Percentiles rank a stretch among this genome's conserved stretches.
Conservation (phyloP, 345 rosid species). For the Populus deltoides region DNA sequence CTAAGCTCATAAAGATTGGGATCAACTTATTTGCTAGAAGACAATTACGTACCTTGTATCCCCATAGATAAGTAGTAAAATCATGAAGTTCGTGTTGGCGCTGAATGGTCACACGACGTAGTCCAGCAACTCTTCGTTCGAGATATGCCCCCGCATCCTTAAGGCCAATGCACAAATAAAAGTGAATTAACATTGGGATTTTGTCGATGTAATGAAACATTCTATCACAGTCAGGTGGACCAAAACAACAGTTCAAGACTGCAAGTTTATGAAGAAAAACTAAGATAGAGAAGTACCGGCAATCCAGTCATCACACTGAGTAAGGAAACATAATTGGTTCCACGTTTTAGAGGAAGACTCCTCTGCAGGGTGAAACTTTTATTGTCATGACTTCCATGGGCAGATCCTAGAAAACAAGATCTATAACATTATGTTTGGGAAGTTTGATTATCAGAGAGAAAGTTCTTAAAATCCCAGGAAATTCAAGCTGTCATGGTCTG, state of each 20-base stretch:
- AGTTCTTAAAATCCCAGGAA: neutral
- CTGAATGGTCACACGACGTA: conserved; percentile 40
- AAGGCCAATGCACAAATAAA: neutral
- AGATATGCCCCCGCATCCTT: conserved; percentile 45
- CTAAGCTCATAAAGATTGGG: neutral
- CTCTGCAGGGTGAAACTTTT: conserved; percentile 32
- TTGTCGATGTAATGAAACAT: neutral
- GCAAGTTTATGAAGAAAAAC: neutral
- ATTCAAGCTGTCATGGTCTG: neutral
- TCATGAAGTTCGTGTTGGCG: conserved; percentile 16
- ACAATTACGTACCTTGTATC: conserved; percentile 46
- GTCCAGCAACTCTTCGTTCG: conserved; percentile 49
- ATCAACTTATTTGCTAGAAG: neutral
- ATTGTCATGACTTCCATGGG: conserved; percentile 42
- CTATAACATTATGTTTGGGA: neutral
- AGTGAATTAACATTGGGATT: neutral
- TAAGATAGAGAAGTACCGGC: conserved; percentile 41
- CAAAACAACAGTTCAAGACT: neutral
- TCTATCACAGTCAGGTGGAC: neutral
- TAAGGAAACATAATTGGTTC: conserved; percentile 53
- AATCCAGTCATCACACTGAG: conserved; percentile 66
- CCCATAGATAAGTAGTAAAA: conserved; percentile 47
- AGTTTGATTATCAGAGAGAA: neutral
- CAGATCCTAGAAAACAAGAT: conserved; percentile 39
- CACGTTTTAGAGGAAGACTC: conserved; percentile 38